A percentile compares a stretch with the other conserved stretches of the same genome.
Conservation (phyloP, 306 rosid genomes). For the Ceratonia siliqua region DNA sequence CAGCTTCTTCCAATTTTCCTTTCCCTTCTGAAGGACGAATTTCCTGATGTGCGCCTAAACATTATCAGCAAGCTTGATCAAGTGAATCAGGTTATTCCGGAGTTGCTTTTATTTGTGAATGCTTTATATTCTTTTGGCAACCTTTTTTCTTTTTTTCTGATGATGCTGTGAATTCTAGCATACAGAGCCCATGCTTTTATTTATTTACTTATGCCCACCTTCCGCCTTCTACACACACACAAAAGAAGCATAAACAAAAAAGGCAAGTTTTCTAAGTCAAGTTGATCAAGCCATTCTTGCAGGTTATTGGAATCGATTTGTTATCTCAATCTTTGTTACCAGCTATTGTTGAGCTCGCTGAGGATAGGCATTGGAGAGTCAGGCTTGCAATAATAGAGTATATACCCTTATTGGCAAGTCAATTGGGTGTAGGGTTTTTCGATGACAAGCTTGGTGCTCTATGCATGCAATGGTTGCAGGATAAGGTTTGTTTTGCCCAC, state of each 20-base stretch:
- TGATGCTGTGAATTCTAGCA: background rate
- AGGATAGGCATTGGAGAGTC: constrained; percentile 94
- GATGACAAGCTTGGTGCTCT: constrained; percentile 89
- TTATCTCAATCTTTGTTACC: constrained; percentile 81
- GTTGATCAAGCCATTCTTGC: constrained; percentile 36
- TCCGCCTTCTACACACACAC: background rate
- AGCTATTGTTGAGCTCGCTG: constrained; percentile 91
- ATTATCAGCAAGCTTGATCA: constrained; percentile 94
- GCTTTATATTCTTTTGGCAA: background rate
- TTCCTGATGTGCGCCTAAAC: constrained; percentile 85
- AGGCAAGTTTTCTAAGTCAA: background rate
- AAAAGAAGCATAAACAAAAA: background rate
- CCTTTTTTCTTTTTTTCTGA: background rate
- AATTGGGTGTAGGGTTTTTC: constrained; percentile 86
- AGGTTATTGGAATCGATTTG: constrained; percentile 84
- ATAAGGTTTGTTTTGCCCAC: constrained; percentile 59
- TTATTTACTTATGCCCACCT: background rate
- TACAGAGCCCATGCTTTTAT: background rate
- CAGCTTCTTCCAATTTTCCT: constrained; percentile 93
- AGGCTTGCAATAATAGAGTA: constrained; percentile 88
- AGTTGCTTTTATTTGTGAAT: constrained; percentile 1
- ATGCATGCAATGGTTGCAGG: constrained; percentile 93
- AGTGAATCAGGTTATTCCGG: constrained; percentile 76
- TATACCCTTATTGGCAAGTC: constrained; percentile 83
- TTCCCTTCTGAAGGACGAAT: constrained; percentile 85